A percentile compares a stretch with the other conserved stretches of the same genome.
Evolutionary conservation across 768 basidiomycete species (phyloP).

Genomic region (Clitopilus passeckerianus): DNA sequence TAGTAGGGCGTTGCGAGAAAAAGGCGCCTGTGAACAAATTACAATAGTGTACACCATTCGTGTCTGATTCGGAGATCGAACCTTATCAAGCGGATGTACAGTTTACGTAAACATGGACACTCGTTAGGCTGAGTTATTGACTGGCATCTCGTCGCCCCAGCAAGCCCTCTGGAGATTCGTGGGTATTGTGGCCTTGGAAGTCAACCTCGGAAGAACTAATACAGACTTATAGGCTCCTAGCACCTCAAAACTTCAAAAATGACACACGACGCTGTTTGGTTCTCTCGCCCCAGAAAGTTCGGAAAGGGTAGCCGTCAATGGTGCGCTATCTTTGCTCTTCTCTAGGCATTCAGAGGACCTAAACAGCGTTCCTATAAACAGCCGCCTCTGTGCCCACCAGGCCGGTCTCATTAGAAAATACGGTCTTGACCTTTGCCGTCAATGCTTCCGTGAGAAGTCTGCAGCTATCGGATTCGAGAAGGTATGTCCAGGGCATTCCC

Average conservation of each 20-base stretch:
- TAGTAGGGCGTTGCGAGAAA: neutral
- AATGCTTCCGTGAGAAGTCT: slow-evolving; percentile 97
- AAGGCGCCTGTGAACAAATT: neutral
- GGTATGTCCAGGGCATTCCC: slow-evolving; percentile 43
- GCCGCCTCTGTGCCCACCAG: slow-evolving; percentile 95
- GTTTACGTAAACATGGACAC: slow-evolving; percentile 29
- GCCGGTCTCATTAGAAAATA: slow-evolving; percentile 98
- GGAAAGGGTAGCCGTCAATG: slow-evolving; percentile 96
- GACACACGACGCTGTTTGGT: slow-evolving; percentile 99
- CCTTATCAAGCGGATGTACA: slow-evolving; percentile 30
- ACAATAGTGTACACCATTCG: too few relatives aligned
- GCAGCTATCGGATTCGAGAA: slow-evolving; percentile 92
- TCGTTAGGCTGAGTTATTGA: slow-evolving; percentile 7
- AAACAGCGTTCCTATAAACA: slow-evolving; percentile 17
- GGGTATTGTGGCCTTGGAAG: neutral
- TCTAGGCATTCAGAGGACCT: neutral
- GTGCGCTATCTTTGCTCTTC: slow-evolving; percentile 35
- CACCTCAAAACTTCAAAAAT: slow-evolving; percentile 43
- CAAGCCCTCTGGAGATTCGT: slow-evolving; percentile 9
- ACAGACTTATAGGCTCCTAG: slow-evolving; percentile 8
- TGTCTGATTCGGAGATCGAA: slow-evolving; percentile 26
- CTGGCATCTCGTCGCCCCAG: neutral
- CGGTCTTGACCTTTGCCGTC: slow-evolving; percentile 95
- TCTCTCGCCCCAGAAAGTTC: slow-evolving; percentile 91
- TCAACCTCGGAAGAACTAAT: neutral